phyloP scores from a whole-genome alignment of 306 rosid genomes.

The Lithocarpus polystachyus region DNA sequence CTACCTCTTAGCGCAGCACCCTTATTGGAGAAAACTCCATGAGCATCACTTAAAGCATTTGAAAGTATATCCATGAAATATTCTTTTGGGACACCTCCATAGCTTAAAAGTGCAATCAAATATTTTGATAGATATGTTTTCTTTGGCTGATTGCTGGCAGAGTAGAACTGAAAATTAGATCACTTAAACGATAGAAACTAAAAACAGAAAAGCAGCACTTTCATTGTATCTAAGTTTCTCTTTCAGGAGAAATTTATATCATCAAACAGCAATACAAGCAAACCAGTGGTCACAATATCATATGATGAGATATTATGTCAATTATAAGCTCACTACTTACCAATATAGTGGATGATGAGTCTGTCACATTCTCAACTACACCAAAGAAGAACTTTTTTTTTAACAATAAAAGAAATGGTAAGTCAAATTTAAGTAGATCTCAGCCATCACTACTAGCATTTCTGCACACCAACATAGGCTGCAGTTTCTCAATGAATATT shows the following conservation, averaged over 20 bases:
- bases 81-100: constrained; percentile 78
- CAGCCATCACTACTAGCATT: not conserved
- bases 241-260: too few species aligned
- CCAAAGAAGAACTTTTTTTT: not conserved
- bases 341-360: too few species aligned
- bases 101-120: constrained; percentile 65
- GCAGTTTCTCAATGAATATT: not conserved
- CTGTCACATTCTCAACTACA: not conserved
- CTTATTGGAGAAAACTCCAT: constrained; percentile 41
- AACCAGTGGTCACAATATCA: too few species aligned
- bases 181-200: constrained; percentile 14
- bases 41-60: constrained; percentile 41
- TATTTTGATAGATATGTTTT: constrained; percentile 45
- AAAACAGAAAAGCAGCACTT: not conserved
- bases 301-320: too few species aligned
- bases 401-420: not conserved
- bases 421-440: not conserved
- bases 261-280: too few species aligned
- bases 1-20: constrained; percentile 65
- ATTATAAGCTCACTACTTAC: too few species aligned
- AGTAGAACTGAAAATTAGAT: constrained; percentile 22
- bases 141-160: constrained; percentile 54
- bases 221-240: not conserved
- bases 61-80: constrained; percentile 52
- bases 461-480: too few species aligned